Evolutionary conservation across 768 basidiomycete genomes (phyloP), one percentile per base, ranked within the genome.

Genomic region (Boletus fagicola): DNA sequence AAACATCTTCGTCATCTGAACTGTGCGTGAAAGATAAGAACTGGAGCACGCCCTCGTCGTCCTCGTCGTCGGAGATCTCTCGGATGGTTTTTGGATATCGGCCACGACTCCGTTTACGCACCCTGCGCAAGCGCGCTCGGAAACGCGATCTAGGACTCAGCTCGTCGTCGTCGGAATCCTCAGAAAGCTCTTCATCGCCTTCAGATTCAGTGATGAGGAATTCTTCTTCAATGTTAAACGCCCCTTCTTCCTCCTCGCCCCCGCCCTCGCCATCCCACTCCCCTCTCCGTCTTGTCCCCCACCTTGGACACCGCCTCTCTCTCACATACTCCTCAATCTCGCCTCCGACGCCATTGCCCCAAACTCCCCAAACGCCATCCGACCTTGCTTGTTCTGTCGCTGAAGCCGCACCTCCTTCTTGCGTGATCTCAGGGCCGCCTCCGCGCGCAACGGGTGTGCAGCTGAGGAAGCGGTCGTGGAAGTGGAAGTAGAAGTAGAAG

Each of bases 1-100:
- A 75, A 62, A 80, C 83, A 26, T 77, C 79, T 36, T 90, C 85
- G 47, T 87, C 83, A 49, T 80, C 68, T 45, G 84, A 82, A 3
- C 79, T 80, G 75, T 77, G 79, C 3, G 69, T 65, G 26, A 57
- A 68, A 62, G 51, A 64, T 10, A 67, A 44, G 26, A 66, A 45
- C 31, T 69, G 39, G 30, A 5, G 56, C 57, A 1, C 7, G 24
- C 76, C 75, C 13, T 45, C 43, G 15, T 22, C 5, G 4, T 73
- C 74, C 2, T 75, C 75, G 10, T 64, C 55, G 7, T 63, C 60
- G 33, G 65, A 59, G 3, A 42, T 51, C 9, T 63, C 58, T 30
- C 57, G 64, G 5, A 8, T 12, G 2, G 61, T 55, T 11, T 39
- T 57, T n/a, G 61, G 61, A 8, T 31, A 51, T 51, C 56, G 69